Evolutionary conservation across 805 yeast genomes (phyloP).

Genomic region (Wickerhamiella alocasiicola): DNA sequence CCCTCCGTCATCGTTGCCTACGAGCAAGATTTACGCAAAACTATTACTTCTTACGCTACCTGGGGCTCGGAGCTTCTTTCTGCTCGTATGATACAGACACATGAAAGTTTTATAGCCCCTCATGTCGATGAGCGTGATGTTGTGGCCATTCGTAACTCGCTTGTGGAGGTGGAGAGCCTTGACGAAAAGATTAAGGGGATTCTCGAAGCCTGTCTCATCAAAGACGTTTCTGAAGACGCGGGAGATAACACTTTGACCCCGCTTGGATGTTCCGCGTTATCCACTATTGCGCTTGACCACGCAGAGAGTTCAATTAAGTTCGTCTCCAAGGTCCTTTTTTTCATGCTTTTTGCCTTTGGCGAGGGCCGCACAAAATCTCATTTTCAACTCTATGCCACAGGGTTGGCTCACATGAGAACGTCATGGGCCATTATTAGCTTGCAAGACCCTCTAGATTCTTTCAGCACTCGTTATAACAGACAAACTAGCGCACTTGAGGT

Average conservation of each 20-base stretch:
- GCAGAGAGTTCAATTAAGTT: slow-evolving; percentile 11
- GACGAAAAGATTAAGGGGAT: slow-evolving; percentile 2
- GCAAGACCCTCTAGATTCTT: slow-evolving; percentile 7
- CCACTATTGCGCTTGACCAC: slow-evolving; percentile 14
- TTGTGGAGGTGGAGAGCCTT: slow-evolving; percentile 13
- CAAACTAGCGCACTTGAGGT: slow-evolving; percentile 4
- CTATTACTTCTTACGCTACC: background rate
- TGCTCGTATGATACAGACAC: slow-evolving; percentile 18
- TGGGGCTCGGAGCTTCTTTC: slow-evolving; percentile 15
- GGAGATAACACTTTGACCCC: slow-evolving; percentile 9
- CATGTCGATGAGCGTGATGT: slow-evolving; percentile 13
- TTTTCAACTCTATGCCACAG: slow-evolving; percentile 6
- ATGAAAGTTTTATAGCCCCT: slow-evolving; percentile 13
- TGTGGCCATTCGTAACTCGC: slow-evolving; percentile 9
- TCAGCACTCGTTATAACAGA: background rate
- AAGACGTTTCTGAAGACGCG: background rate
- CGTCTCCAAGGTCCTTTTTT: slow-evolving; percentile 9
- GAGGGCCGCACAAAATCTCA: slow-evolving; percentile 18
- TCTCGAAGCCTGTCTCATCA: slow-evolving; percentile 7
- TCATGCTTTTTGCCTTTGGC: slow-evolving; percentile 15
- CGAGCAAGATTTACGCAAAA: slow-evolving; percentile 4
- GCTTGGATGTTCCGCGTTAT: slow-evolving; percentile 16
- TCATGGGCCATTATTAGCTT: slow-evolving; percentile 8
- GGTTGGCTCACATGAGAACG: slow-evolving; percentile 7
- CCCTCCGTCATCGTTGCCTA: background rate